Evolutionary conservation across 345 rosid species (phyloP).

Genomic region (Anastatica hierochuntica): DNA sequence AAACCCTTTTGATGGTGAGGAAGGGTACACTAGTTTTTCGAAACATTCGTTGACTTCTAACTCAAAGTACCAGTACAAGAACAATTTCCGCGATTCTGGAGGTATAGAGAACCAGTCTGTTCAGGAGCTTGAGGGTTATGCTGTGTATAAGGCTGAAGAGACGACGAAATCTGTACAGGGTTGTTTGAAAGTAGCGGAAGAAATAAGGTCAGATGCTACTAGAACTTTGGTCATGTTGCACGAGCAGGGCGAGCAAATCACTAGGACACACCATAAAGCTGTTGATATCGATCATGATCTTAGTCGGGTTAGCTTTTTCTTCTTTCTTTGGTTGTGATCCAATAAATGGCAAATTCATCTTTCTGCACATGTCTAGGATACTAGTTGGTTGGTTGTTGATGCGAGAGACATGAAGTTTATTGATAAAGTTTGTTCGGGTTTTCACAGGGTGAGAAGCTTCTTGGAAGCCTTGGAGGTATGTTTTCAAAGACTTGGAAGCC

Average conservation of each 20-base stretch:
- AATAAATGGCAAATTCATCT: too few relatives aligned
- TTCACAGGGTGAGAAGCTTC: conserved; percentile 94
- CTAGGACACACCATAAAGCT: conserved; percentile 55
- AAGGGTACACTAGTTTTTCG: conserved; percentile 29
- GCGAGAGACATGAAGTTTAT: too few relatives aligned
- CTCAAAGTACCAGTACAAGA: conserved; percentile 50
- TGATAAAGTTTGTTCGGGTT: conserved; percentile 18
- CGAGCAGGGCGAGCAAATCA: conserved; percentile 87
- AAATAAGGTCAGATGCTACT: conserved; percentile 73
- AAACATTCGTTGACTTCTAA: conserved; percentile 32
- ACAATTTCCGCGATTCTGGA: conserved; percentile 70
- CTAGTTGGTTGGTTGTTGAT: too few relatives aligned
- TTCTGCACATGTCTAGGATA: too few relatives aligned
- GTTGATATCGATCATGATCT: conserved; percentile 83
- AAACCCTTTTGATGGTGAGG: conserved; percentile 51
- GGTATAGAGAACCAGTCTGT: conserved; percentile 82
- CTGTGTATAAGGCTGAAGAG: conserved; percentile 87
- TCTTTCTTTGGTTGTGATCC: not conserved
- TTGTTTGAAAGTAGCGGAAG: conserved; percentile 87
- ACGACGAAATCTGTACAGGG: conserved; percentile 69
- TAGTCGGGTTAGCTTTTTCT: conserved; percentile 58
- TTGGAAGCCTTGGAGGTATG: conserved; percentile 91
- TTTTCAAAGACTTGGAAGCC: conserved; percentile 93
- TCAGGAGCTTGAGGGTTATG: conserved; percentile 81
- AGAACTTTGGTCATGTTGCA: conserved; percentile 71